Base-by-base conservation (phyloP, 148 eudicot species). In the Rheum nobile region DNA sequence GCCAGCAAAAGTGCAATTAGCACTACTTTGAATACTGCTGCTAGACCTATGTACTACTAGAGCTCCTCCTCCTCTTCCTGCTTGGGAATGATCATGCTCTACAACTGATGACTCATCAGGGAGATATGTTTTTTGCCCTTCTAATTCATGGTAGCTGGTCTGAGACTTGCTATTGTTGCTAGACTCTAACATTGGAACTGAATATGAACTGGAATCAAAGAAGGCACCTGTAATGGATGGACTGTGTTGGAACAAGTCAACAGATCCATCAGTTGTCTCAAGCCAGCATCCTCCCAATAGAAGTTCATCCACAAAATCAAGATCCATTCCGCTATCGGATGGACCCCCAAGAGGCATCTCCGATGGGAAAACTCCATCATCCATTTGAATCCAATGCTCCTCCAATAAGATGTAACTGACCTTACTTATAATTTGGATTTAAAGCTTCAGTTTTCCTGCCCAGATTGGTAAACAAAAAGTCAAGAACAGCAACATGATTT, bases 271-370 rank as follows among this genome's bases (percentile, higher is more conserved):
- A 32, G 80, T 77, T 48, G 91, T 78, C 76, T 87, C 96, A 50
- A 90, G 79, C 96, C 98, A 93, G 84, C 93, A 93, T 16, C 98
- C 98, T 63, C 87, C 93, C 38, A 88, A 73, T 73, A 92, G 82
- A 41, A 93, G 84, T 61, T 90, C 91, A 83, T 93, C 91, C 87
- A 91, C 89, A 75, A 79, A 88, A 83, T 88, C 93, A 46, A 90
- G 83, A 78, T 92, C 96, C 97, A 90, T 92, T 10, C 83, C 71
- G 52, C 85, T 65, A 74, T 82, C 86, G 16, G 88, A 67, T 73
- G 85, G 85, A 74, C 76, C 80, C 24, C 76, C 84, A 3, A 80
- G 72, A n/a, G 82, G 47, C 43, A 81, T 75, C 82, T 77, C 81
- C 28, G 81, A 76, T 46, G 88, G 81, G 80, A 87, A 84, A 77